phyloP scores from a whole-genome alignment of 73 alveolate genomes.

The Tetrahymena malaccensis region DNA sequence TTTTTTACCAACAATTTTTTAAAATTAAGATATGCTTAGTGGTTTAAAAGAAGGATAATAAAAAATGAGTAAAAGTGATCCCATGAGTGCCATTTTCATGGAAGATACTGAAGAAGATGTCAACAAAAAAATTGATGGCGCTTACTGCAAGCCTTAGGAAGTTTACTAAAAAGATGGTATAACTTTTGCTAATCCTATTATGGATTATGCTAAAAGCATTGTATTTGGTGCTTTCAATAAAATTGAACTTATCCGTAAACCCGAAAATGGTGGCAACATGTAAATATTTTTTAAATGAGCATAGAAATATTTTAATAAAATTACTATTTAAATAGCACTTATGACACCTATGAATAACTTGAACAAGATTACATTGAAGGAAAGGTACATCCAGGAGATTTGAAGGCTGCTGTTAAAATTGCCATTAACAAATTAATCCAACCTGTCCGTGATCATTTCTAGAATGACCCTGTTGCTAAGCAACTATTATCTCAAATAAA shows the following conservation, averaged over 20 bases:
- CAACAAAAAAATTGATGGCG: conserved; percentile 86
- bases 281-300: not conserved
- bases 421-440: conserved; percentile 77
- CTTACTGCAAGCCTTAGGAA: conserved; percentile 86
- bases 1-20: not conserved
- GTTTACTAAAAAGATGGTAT: not conserved
- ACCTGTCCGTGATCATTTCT: conserved; percentile 94
- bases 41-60: conserved; percentile 92
- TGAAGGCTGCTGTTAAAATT: conserved; percentile 77
- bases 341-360: conserved; percentile 60
- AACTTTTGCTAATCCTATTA: conserved; percentile 82
- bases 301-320: not conserved
- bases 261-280: conserved; percentile 68
- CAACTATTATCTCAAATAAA: conserved; percentile 39
- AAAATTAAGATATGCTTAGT: conserved; percentile 52
- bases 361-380: conserved; percentile 74
- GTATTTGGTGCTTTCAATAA: conserved; percentile 71
- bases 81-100: conserved; percentile 98
- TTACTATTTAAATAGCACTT: conserved; percentile 6
- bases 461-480: conserved; percentile 91
- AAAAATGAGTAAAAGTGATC: conserved; percentile 96
- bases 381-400: conserved; percentile 79
- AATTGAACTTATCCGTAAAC: conserved; percentile 51
- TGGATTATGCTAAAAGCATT: conserved; percentile 77
- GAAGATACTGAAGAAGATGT: conserved; percentile 97